phyloP scores from a whole-genome alignment of 441 rosid species.

The Eruca vesicaria region DNA sequence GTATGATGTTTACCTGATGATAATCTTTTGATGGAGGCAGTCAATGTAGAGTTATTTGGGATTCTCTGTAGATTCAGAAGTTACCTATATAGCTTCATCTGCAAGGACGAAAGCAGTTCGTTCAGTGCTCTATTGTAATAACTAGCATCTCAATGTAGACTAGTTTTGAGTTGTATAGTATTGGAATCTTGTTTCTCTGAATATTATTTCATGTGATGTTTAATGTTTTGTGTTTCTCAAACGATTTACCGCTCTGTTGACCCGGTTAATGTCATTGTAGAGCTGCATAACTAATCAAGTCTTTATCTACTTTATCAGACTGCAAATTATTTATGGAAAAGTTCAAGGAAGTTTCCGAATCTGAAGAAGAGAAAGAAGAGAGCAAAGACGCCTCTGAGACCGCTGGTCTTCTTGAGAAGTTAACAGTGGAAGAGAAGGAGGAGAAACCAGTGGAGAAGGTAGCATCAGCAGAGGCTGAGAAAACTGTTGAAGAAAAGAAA shows the following conservation, averaged over 20 bases:
- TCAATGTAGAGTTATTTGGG: not conserved
- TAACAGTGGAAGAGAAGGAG: constrained; percentile 68
- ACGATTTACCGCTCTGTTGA: not conserved
- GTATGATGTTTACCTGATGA: not conserved
- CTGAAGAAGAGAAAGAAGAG: constrained; percentile 44
- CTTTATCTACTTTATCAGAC: constrained; percentile 39
- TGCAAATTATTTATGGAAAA: constrained; percentile 78
- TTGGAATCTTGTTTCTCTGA: not conserved
- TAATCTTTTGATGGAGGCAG: not conserved
- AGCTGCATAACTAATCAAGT: not conserved
- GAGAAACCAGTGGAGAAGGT: constrained; percentile 42
- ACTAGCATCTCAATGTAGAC: not conserved
- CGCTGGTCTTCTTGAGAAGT: constrained; percentile 65
- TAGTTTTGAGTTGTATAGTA: not conserved
- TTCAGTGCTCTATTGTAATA: not conserved
- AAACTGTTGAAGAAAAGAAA: constrained; percentile 43
- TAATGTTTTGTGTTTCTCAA: not conserved
- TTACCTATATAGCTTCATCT: not conserved
- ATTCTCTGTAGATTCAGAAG: not conserved
- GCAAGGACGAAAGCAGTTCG: not conserved
- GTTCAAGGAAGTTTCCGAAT: constrained; percentile 68
- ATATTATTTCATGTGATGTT: not conserved
- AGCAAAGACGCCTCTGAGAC: constrained; percentile 63
- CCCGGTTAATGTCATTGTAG: not conserved
- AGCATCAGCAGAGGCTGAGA: constrained; percentile 36